Evolutionary conservation across 768 basidiomycete genomes (phyloP), one percentile per base, ranked within the genome.

Genomic region (Lactifluus echinatus): DNA sequence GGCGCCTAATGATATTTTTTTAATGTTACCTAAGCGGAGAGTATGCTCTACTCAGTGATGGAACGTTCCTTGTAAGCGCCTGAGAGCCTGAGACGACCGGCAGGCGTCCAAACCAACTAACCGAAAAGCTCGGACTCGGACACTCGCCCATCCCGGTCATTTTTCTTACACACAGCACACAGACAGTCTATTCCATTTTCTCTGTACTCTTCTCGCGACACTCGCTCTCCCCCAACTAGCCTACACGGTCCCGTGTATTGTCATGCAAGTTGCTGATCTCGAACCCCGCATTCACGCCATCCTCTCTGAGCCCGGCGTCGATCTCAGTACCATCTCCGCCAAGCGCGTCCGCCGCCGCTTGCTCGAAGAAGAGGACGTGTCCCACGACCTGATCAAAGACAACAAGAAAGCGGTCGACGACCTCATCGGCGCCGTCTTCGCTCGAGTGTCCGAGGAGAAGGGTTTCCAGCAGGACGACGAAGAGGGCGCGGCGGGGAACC

Each of bases 331-430:
- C 45, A 89, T 93, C 70, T 88, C 84, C 68, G 93, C 92, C 45
- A 95, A 91, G 73, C 84, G 83, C 71, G 91, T 96, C 65, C 82
- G 93, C 62, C 86, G 85, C 66, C 80, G 83, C 67, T 73, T 93
- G 60, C 64, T 80, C 55, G 80, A 73, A 59, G 76, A 82, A 69
- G 69, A 79, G 8, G 70, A 76, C 19, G 66, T 89, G 53, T 81
- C 84, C 8, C 55, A 76, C 24, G 82, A 82, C 28, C 72, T 78
- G 50, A 67, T 94, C 58, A 87, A 83, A 66, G 77, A 80, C 62
- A 72, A 86, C 71, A 88, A 85, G 66, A 69, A 72, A 17, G 82
- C 79, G 21, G 79, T 95, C 55, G 85, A 94, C 69, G 69, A 69
- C 8, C 67, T 89, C 53, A 93, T 94, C 67, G 69, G 77, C 42